Percentiles rank a stretch among this genome's conserved stretches.
These are phyloP conservation scores for Flaveria bidentis DNA, from an alignment of 129 eudicot genomes.

Conservation along the genomic window DNA sequence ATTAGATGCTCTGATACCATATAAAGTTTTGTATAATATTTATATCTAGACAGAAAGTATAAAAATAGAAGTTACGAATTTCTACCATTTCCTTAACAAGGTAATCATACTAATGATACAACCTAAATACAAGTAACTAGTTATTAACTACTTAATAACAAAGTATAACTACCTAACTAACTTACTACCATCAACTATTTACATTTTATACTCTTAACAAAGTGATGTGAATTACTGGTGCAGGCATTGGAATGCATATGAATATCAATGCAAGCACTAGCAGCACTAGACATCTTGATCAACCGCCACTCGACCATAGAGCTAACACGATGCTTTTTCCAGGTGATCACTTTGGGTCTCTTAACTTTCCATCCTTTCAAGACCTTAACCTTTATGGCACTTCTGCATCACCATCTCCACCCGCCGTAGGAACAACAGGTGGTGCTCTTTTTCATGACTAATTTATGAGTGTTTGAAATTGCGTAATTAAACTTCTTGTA, in stretches of 20 bases:
- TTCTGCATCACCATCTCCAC: constrained; percentile 37
- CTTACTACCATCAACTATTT: background rate
- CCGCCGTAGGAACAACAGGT: constrained; percentile 37
- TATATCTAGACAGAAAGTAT: no score
- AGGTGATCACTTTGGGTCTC: constrained; percentile 47
- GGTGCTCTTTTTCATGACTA: constrained; percentile 23
- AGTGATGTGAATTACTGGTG: constrained; percentile 15
- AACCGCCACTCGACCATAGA: constrained; percentile 25
- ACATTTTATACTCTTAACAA: background rate
- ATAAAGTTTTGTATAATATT: background rate
- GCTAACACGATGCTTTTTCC: constrained; percentile 29
- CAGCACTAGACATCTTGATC: constrained; percentile 36
- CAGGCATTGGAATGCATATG: constrained; percentile 38
- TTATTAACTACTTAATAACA: background rate
- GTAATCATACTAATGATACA: background rate
- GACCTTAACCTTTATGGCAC: constrained; percentile 83
- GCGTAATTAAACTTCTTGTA: background rate
- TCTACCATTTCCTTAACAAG: background rate
- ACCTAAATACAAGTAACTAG: background rate
- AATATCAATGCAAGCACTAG: constrained; percentile 35
- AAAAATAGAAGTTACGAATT: background rate
- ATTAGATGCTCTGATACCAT: background rate
- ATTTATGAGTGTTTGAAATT: background rate
- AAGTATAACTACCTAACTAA: background rate
- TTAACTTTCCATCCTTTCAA: constrained; percentile 82